Conservation (phyloP, 805 yeast genomes). For the Myxozyma geophila region DNA sequence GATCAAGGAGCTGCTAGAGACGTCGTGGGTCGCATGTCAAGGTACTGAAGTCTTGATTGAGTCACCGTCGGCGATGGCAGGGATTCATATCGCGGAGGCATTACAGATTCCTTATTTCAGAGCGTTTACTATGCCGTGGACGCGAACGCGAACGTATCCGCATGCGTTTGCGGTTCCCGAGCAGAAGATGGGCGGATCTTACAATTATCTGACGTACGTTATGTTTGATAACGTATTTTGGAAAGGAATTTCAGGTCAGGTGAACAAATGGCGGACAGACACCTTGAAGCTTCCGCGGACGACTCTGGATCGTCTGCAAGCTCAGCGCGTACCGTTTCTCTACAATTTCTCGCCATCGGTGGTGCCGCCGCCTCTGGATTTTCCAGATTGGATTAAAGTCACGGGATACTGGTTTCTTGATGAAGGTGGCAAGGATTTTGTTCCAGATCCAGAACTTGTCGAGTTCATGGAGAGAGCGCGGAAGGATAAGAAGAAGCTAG, state of each 20-base stretch:
- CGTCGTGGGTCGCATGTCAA: constrained; percentile 89
- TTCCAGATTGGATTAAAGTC: constrained; percentile 92
- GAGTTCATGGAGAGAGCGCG: constrained; percentile 68
- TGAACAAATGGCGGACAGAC: constrained; percentile 84
- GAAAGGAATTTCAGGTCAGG: constrained; percentile 87
- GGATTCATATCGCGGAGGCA: constrained; percentile 93
- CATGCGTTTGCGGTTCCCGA: constrained; percentile 96
- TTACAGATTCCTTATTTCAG: constrained; percentile 86
- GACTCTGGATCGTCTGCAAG: constrained; percentile 70
- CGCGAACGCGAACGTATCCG: constrained; percentile 91
- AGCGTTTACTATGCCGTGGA: constrained; percentile 99
- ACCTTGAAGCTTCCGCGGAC: constrained; percentile 69
- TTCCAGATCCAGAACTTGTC: constrained; percentile 63
- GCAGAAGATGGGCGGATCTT: constrained; percentile 88
- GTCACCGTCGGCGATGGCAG: constrained; percentile 96
- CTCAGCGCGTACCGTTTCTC: constrained; percentile 79
- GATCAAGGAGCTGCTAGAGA: constrained; percentile 71
- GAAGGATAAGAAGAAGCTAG: constrained; percentile 65
- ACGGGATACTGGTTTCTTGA: constrained; percentile 96
- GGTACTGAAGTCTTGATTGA: constrained; percentile 82
- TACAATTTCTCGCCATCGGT: constrained; percentile 88
- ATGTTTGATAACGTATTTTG: constrained; percentile 91
- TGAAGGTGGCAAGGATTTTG: constrained; percentile 59
- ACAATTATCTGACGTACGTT: constrained; percentile 89
- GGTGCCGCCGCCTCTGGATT: constrained; percentile 91